phyloP scores from a whole-genome alignment of 2,329 filamentous ascomycete genomes.

The Colletotrichum lentis region DNA sequence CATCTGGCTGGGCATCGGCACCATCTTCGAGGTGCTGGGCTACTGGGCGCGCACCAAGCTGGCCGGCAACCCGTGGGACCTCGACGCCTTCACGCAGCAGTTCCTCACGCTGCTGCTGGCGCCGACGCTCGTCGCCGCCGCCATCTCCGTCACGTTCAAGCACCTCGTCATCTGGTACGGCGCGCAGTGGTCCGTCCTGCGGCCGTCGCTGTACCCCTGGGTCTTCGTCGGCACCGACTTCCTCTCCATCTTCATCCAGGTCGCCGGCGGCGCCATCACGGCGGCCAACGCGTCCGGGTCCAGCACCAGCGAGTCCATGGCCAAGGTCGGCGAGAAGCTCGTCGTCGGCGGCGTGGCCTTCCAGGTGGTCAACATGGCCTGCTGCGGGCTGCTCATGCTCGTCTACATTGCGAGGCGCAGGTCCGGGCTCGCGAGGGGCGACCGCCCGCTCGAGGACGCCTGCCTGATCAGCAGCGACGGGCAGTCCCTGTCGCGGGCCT shows the following conservation, averaged over 20 bases:
- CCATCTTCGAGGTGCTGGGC: constrained; percentile 5
- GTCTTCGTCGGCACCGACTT: constrained; percentile 61
- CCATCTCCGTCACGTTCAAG: constrained; percentile 57
- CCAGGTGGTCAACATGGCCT: constrained; percentile 43
- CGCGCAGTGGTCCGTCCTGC: constrained; percentile 50
- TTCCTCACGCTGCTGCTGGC: constrained; percentile 52
- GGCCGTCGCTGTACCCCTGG: constrained; percentile 55
- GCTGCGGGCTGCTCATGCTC: constrained; percentile 38
- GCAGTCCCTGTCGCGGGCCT: not conserved
- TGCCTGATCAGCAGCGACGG: not conserved
- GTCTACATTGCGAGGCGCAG: constrained; percentile 10
- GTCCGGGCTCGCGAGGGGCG: not conserved
- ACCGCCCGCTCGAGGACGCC: not conserved
- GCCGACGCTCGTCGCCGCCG: constrained; percentile 55
- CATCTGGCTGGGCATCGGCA: constrained; percentile 12
- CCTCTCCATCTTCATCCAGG: constrained; percentile 47
- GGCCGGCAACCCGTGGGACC: constrained; percentile 50
- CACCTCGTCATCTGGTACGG: constrained; percentile 56
- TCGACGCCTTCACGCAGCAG: constrained; percentile 52
- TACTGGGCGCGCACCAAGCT: constrained; percentile 5
- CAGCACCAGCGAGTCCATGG: constrained; percentile 16
- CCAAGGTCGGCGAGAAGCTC: constrained; percentile 37
- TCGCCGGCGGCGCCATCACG: constrained; percentile 36
- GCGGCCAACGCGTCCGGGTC: constrained; percentile 22
- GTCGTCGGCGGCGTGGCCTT: constrained; percentile 42